phyloP scores from a whole-genome alignment of 2,329 filamentous ascomycete genomes.

The Alternaria sp. region DNA sequence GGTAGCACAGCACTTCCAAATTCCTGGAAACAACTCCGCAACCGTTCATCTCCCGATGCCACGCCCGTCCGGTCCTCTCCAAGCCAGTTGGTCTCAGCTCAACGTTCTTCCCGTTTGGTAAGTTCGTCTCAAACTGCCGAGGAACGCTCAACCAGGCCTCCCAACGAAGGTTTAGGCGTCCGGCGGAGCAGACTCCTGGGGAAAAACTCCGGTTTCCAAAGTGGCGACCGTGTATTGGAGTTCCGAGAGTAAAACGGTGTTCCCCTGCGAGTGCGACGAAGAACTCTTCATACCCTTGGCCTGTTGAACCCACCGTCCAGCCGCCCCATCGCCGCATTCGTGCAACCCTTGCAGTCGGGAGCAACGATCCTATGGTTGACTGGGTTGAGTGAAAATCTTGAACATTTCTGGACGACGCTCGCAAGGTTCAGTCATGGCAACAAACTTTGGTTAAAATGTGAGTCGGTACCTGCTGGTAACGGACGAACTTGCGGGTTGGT shows the following conservation, averaged over 20 bases:
- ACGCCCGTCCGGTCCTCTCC: background rate
- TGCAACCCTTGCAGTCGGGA: background rate
- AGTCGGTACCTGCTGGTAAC: background rate
- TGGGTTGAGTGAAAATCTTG: background rate
- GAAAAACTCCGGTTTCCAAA: background rate
- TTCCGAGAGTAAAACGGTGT: background rate
- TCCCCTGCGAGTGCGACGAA: background rate
- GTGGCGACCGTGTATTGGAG: background rate
- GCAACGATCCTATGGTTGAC: background rate
- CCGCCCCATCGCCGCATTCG: background rate
- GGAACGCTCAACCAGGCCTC: background rate
- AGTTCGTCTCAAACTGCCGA: background rate
- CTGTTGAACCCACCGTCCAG: background rate
- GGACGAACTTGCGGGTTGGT: background rate
- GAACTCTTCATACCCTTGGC: background rate
- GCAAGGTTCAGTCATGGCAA: background rate
- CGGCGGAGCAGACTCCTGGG: background rate
- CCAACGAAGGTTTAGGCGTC: background rate
- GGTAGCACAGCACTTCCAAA: background rate
- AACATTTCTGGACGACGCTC: background rate
- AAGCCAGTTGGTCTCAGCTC: background rate
- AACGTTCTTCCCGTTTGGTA: slow-evolving; percentile 5
- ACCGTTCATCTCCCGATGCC: background rate
- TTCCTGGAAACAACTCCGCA: background rate
- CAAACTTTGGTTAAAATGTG: background rate